These are phyloP conservation scores for Alternaria triticina DNA, from an alignment of 2,329 filamentous ascomycete genomes.

Conservation along the genomic window DNA sequence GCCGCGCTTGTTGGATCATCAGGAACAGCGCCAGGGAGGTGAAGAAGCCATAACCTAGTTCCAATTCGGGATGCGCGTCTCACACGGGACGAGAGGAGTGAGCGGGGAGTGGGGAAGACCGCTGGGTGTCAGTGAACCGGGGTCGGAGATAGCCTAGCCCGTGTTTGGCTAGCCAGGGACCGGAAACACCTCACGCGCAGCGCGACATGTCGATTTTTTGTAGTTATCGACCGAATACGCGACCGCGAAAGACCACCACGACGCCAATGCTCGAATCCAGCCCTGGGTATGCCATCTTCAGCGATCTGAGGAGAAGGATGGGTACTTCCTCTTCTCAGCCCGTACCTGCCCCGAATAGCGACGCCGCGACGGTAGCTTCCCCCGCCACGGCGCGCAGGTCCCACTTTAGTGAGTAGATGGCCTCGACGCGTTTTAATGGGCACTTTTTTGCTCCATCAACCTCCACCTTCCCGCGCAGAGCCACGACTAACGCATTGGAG, in stretches of 20 bases:
- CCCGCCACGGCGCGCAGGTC: constrained; percentile 8
- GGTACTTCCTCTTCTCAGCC: constrained; percentile 26
- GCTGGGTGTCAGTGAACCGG: background rate
- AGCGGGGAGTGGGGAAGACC: background rate
- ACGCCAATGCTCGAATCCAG: background rate
- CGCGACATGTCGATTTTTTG: background rate
- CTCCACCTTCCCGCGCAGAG: background rate
- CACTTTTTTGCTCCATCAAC: background rate
- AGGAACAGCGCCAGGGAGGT: background rate
- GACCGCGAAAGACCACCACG: background rate
- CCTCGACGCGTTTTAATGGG: background rate
- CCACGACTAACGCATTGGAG: constrained; percentile 15
- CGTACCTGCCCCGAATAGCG: background rate
- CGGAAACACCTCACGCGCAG: background rate
- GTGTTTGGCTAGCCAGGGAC: background rate
- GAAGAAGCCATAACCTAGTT: too few species aligned
- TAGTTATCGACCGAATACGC: background rate
- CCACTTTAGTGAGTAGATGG: constrained; percentile 24
- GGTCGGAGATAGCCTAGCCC: background rate
- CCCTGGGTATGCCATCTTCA: constrained; percentile 5
- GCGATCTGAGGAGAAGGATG: constrained; percentile 10
- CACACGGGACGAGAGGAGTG: background rate
- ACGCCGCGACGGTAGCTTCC: constrained; percentile 7
- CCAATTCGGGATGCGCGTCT: too few species aligned
- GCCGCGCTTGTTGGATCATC: accelerated